Base-by-base conservation (phyloP, 495 filamentous ascomycete genomes). In the Trichocladium uniseriatum region DNA sequence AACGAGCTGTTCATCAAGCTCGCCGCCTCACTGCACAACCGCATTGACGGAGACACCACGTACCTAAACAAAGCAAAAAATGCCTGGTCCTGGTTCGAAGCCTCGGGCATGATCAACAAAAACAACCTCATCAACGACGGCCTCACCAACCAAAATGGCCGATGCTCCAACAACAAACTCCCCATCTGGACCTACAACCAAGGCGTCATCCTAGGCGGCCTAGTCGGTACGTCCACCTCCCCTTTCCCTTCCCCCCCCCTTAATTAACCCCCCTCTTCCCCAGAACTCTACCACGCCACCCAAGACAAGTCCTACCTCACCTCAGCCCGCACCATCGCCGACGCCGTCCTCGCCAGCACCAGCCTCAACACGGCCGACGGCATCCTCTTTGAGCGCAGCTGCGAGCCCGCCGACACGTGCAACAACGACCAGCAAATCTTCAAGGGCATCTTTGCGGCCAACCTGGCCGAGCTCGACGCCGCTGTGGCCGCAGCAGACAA, bases 161-260 rank as follows among this genome's bases (percentile, higher is more conserved):
- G 69, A 9, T 87, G 83, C 61, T 59, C 68, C 39, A 84, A 82
- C 57, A 86, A 87, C 55, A 70, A 70, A 1, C 67, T 65, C 16
- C 72, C 76, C 3, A 70, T 76, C 29, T 88, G 76, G 76, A 76
- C 80, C 0, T 89, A 89, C 65, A 88, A 87, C 59, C 84, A 89
- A 58, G 84, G 84, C 18, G 82, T 85, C 21, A 71, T 88, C 20
- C 71, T 88, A 13, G 83, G 83, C 6, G 85, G 72, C 0, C 70
- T 86, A 0, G 74, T 79, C 6, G 82, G 86, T 63, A 66, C 78
- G 27, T n/a, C n/a, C 5, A 0, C 11, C 20, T 31, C 20, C 28
- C 16, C 18, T 16, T 28, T 18, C 28, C 13, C 8, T 8, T 13
- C 6, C 37, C 37, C 18, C 38, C 5, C 13, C 24, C 11, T 8